A percentile compares a stretch with the other conserved stretches of the same genome.
Conservation (phyloP, 306 rosid genomes). For the Aeschynomene evenia region DNA sequence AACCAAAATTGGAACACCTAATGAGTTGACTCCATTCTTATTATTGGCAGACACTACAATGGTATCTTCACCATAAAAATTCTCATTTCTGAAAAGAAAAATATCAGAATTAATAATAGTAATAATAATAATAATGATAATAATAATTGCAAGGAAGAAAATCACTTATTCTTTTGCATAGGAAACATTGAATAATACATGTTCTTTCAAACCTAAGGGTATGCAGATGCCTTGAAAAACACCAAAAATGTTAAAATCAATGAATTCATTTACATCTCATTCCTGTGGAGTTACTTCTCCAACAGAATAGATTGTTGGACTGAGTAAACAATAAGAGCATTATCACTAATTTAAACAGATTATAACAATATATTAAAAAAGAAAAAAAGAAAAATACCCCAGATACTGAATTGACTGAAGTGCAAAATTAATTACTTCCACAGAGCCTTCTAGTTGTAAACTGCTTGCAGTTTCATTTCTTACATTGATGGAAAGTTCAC, state of each 20-base stretch:
- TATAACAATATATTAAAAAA: background rate
- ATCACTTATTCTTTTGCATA: background rate
- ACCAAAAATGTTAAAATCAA: background rate
- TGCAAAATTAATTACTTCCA: slow-evolving; percentile 69
- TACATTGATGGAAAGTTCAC: slow-evolving; percentile 39
- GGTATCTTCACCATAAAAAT: slow-evolving; percentile 62
- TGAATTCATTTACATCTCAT: background rate
- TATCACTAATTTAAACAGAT: background rate
- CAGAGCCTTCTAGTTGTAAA: slow-evolving; percentile 61
- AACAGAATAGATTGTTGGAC: no score
- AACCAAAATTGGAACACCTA: slow-evolving; percentile 61
- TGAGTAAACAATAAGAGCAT: background rate
- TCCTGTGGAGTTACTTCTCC: background rate
- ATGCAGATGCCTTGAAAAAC: slow-evolving; percentile 2
- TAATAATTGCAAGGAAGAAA: background rate
- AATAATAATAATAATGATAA: no score
- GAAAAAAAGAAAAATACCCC: slow-evolving; percentile 46
- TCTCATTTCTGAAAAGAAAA: slow-evolving; percentile 55
- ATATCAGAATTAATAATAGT: slow-evolving; percentile 8
- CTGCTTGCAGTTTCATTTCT: slow-evolving; percentile 43
- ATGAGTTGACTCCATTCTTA: slow-evolving; percentile 58
- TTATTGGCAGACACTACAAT: slow-evolving; percentile 60
- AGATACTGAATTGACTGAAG: slow-evolving; percentile 78
- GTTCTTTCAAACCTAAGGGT: slow-evolving; percentile 12
- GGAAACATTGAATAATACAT: background rate